phyloP scores from a whole-genome alignment of 306 rosid genomes.

The Pyrus bretschneideri region DNA sequence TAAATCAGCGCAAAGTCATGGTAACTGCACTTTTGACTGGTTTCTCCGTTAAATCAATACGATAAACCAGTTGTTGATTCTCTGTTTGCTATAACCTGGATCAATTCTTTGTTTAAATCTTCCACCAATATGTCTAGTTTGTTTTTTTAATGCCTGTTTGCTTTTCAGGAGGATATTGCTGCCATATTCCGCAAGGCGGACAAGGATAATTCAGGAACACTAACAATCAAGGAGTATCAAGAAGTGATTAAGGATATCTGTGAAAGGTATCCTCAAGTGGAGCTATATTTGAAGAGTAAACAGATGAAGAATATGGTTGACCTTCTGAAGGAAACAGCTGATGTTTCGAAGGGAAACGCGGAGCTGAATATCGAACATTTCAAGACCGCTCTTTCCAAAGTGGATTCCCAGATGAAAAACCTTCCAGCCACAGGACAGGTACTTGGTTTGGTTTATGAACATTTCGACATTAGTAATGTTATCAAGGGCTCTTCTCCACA shows the following conservation, averaged over 20 bases:
- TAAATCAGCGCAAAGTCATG: constrained; percentile 97
- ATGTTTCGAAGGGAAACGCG: constrained; percentile 41
- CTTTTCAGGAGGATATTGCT: constrained; percentile 65
- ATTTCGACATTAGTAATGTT: background rate
- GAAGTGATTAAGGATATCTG: constrained; percentile 72
- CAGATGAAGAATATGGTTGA: constrained; percentile 63
- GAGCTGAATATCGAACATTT: constrained; percentile 70
- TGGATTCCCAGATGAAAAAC: constrained; percentile 89
- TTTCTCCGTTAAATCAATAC: background rate
- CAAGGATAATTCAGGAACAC: constrained; percentile 72
- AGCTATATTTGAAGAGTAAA: constrained; percentile 65
- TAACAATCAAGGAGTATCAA: constrained; percentile 58
- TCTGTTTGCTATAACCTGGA: background rate
- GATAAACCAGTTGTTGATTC: background rate
- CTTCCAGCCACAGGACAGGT: constrained; percentile 99
- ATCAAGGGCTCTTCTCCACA: background rate
- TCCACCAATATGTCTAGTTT: background rate
- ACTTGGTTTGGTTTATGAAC: background rate
- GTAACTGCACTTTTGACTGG: constrained; percentile 19
- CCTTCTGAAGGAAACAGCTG: constrained; percentile 60
- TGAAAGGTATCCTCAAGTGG: constrained; percentile 93
- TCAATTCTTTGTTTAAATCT: background rate
- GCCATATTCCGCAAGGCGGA: constrained; percentile 82
- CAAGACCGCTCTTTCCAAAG: constrained; percentile 76
- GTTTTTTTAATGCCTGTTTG: background rate